A percentile compares a stretch with the other conserved stretches of the same genome.
Conservation (phyloP, 345 rosid species). For the Ceriops zippeliana region DNA sequence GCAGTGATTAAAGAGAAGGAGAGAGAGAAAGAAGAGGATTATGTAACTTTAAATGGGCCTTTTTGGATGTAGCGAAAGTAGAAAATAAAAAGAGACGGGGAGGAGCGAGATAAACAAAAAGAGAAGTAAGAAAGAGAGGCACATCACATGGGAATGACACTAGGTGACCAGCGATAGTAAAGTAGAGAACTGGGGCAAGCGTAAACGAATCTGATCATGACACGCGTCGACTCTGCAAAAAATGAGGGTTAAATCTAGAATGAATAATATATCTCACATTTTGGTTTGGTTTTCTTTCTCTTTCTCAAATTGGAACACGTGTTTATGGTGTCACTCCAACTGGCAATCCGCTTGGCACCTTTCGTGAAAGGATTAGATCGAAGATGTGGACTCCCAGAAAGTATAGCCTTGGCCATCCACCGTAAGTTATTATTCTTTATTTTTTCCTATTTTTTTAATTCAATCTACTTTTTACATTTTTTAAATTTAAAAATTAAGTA, state of each 20-base stretch:
- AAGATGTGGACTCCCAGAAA: slow-evolving; percentile 2
- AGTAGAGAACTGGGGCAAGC: slow-evolving; percentile 8
- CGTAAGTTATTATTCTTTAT: too few species aligned
- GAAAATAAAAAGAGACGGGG: slow-evolving; percentile 1
- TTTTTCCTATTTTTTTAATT: too few species aligned
- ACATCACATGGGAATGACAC: slow-evolving; percentile 24
- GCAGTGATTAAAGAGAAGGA: neutral
- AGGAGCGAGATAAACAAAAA: slow-evolving; percentile 1
- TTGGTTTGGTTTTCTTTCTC: too few species aligned
- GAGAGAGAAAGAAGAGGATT: slow-evolving; percentile 5
- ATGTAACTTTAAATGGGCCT: neutral
- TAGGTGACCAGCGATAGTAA: slow-evolving; percentile 5
- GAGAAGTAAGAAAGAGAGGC: slow-evolving; percentile 1
- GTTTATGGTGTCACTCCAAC: slow-evolving; percentile 11
- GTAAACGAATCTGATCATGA: neutral
- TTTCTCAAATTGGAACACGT: neutral
- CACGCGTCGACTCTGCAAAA: slow-evolving; percentile 30
- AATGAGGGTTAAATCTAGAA: slow-evolving; percentile 25
- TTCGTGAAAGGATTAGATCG: neutral
- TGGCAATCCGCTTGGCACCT: slow-evolving; percentile 25
- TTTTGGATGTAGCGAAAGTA: slow-evolving; percentile 33
- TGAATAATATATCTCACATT: slow-evolving; percentile 17
- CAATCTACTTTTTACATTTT: too few species aligned
- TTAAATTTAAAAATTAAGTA: too few species aligned
- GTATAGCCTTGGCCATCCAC: neutral